A percentile compares a stretch with the other conserved stretches of the same genome.
Conservation (phyloP, 192 early-diverging fungal species). For the Powellomyces hirtus region DNA sequence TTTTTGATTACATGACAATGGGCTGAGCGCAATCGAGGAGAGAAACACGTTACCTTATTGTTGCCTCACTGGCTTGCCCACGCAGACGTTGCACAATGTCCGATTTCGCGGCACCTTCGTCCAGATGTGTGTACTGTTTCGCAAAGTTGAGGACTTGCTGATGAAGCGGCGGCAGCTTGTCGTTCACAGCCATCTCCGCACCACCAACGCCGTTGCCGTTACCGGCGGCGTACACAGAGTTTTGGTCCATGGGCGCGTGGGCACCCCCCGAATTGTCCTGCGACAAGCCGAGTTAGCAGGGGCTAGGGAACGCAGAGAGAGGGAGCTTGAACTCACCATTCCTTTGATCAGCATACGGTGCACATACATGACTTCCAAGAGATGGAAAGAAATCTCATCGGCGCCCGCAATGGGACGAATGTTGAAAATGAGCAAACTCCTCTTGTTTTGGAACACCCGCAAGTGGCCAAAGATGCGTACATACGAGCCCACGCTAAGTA, state of each 20-base stretch:
- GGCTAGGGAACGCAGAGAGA: no score
- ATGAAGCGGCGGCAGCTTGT: conserved; percentile 17
- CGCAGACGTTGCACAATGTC: conserved; percentile 41
- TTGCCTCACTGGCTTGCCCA: conserved; percentile 22
- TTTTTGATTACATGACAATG: no score
- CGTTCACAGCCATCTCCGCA: background rate
- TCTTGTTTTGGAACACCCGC: conserved; percentile 58
- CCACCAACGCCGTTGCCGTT: background rate
- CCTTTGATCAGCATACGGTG: conserved; percentile 59
- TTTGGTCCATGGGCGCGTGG: background rate
- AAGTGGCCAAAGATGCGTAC: conserved; percentile 73
- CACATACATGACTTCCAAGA: conserved; percentile 62
- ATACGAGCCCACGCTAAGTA: conserved; percentile 57
- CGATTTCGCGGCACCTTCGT: conserved; percentile 49
- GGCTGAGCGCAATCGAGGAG: no score
- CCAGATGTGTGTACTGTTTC: conserved; percentile 10
- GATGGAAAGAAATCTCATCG: conserved; percentile 80
- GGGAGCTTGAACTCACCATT: conserved; percentile 37
- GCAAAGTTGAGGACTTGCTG: conserved; percentile 12
- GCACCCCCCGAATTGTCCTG: background rate
- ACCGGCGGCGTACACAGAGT: background rate
- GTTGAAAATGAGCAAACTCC: conserved; percentile 49
- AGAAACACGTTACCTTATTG: conserved; percentile 30
- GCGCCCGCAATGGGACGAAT: conserved; percentile 65
- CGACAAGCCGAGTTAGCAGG: background rate